These are phyloP conservation scores for Phlebiopsis flavidoalba DNA, from an alignment of 768 basidiomycete genomes.

Conservation along the genomic window DNA sequence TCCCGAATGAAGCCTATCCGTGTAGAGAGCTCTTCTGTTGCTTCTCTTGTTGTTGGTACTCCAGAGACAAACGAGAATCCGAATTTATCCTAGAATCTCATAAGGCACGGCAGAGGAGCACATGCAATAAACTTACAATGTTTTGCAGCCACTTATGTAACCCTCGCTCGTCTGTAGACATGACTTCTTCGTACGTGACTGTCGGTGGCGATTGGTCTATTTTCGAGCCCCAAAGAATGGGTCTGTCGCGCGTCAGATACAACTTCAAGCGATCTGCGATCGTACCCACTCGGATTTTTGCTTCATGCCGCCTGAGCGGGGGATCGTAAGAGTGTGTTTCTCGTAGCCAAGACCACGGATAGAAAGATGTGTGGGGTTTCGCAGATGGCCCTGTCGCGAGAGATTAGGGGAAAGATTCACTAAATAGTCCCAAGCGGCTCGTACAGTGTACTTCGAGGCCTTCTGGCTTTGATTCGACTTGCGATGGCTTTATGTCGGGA, in stretches of 20 bases:
- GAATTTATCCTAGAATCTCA: conserved; percentile 59
- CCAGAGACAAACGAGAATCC: conserved; percentile 87
- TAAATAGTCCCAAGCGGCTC: conserved; percentile 20
- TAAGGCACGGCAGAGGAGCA: background rate
- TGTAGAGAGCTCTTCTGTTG: conserved; percentile 71
- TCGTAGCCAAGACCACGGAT: conserved; percentile 84
- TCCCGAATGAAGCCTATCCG: conserved; percentile 87
- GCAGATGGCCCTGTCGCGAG: conserved; percentile 47
- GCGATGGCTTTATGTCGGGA: conserved; percentile 57
- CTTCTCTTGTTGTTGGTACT: conserved; percentile 76
- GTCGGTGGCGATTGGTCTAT: conserved; percentile 74
- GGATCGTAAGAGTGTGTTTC: conserved; percentile 83
- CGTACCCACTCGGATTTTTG: conserved; percentile 14
- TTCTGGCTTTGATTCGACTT: conserved; percentile 47
- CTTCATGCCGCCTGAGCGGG: conserved; percentile 23
- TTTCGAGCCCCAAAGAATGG: conserved; percentile 76
- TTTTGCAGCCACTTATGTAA: conserved; percentile 78
- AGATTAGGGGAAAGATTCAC: background rate
- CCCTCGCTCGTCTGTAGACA: conserved; percentile 58
- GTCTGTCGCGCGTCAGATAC: conserved; percentile 32
- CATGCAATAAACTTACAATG: conserved; percentile 46
- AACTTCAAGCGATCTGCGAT: background rate
- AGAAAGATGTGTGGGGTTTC: conserved; percentile 69
- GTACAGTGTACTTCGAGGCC: conserved; percentile 76
- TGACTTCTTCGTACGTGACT: conserved; percentile 67